Evolutionary conservation across 192 early-diverging fungal genomes (phyloP).

Genomic region (Coemansia erecta): DNA sequence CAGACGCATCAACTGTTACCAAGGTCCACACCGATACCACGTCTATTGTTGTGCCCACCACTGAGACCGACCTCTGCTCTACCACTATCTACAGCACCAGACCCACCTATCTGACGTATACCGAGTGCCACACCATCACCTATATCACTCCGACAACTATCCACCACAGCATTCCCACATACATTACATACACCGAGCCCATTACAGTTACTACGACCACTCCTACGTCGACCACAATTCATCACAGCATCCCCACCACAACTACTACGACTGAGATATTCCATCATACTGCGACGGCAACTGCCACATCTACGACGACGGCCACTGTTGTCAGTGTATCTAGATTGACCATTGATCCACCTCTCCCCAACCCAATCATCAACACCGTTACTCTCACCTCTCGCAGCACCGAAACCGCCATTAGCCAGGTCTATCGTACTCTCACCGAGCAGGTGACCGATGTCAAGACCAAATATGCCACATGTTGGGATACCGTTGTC

Average conservation of each 20-base stretch:
- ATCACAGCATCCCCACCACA: constrained; percentile 28
- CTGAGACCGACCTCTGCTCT: constrained; percentile 15
- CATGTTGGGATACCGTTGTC: constrained; percentile 40
- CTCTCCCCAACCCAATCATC: background rate
- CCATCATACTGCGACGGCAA: constrained; percentile 14
- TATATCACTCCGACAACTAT: constrained; percentile 28
- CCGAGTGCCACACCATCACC: constrained; percentile 30
- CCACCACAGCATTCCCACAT: constrained; percentile 35
- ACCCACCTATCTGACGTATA: constrained; percentile 33
- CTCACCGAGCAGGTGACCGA: constrained; percentile 21
- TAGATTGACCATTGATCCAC: constrained; percentile 13
- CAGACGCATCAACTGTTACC: constrained; percentile 24
- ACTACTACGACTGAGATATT: constrained; percentile 25
- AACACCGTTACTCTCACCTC: background rate
- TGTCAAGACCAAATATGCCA: constrained; percentile 14
- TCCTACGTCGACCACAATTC: constrained; percentile 19
- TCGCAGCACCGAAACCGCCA: constrained; percentile 9
- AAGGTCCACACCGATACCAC: constrained; percentile 30
- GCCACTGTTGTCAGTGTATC: constrained; percentile 11
- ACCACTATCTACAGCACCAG: constrained; percentile 23
- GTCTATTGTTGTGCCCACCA: constrained; percentile 18
- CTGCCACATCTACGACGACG: constrained; percentile 25
- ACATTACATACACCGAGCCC: constrained; percentile 37
- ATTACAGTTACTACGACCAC: constrained; percentile 9
- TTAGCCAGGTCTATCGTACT: constrained; percentile 21